Evolutionary conservation across 768 basidiomycete genomes (phyloP).

Genomic region (Infundibulicybe gibba): DNA sequence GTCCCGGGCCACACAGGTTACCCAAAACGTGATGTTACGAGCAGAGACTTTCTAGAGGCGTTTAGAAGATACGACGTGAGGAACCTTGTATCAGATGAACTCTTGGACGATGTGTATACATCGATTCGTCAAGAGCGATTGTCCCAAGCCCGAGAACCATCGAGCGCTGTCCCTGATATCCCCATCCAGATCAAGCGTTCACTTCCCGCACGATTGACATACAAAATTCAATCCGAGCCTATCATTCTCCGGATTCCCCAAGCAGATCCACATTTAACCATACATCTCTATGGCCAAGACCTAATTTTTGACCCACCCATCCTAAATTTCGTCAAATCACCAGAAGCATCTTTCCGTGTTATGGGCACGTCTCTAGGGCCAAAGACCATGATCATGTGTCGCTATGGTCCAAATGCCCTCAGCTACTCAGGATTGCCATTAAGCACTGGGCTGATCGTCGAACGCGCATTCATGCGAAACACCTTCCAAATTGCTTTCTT

Average conservation of each 20-base stretch:
- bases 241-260: slow-evolving; percentile 85
- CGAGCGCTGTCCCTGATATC: slow-evolving; percentile 37
- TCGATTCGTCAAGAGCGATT: slow-evolving; percentile 73
- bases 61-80: slow-evolving; percentile 79
- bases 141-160: slow-evolving; percentile 59
- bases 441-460: slow-evolving; percentile 74
- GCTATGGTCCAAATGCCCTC: slow-evolving; percentile 80
- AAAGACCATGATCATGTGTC: slow-evolving; percentile 80
- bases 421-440: slow-evolving; percentile 80
- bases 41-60: slow-evolving; percentile 78
- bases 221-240: slow-evolving; percentile 84
- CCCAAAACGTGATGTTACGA: slow-evolving; percentile 56
- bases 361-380: slow-evolving; percentile 82
- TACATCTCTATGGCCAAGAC: slow-evolving; percentile 86
- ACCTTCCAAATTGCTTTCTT: slow-evolving; percentile 91
- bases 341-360: slow-evolving; percentile 86
- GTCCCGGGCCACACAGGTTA: slow-evolving; percentile 54
- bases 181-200: slow-evolving; percentile 68
- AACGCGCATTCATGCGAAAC: slow-evolving; percentile 94
- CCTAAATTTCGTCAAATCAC: slow-evolving; percentile 73
- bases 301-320: slow-evolving; percentile 84
- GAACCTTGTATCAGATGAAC: slow-evolving; percentile 66
- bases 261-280: slow-evolving; percentile 75
- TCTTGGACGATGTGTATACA: slow-evolving; percentile 73
- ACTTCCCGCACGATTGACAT: slow-evolving; percentile 77